Evolutionary conservation across 2,329 filamentous ascomycete genomes (phyloP).

Genomic region (Biscogniauxia mediterranea): DNA sequence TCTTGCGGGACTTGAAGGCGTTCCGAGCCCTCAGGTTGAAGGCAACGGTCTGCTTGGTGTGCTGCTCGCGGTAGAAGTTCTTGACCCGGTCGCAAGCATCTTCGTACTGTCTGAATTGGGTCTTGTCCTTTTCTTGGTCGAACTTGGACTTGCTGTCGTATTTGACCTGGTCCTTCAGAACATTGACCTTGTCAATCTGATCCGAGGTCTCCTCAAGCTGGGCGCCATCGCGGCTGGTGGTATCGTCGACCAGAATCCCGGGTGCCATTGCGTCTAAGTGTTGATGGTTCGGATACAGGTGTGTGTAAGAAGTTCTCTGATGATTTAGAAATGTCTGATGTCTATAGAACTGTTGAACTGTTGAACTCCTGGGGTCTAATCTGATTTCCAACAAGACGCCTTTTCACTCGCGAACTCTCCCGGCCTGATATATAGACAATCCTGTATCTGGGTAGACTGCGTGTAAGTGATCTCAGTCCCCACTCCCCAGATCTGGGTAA

Average conservation of each 20-base stretch:
- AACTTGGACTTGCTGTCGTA: conserved; percentile 59
- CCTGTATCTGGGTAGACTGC: conserved; percentile 8
- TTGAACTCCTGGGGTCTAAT: conserved; percentile 1
- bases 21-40: conserved; percentile 83
- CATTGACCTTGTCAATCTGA: conserved; percentile 55
- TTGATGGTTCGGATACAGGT: neutral
- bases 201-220: conserved; percentile 45
- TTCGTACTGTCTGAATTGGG: conserved; percentile 78
- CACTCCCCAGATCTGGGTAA: conserved; percentile 9
- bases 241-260: conserved; percentile 29
- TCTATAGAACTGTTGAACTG: neutral
- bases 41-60: conserved; percentile 71
- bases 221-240: conserved; percentile 29
- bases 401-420: conserved; percentile 7
- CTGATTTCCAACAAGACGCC: neutral
- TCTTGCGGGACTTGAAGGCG: conserved; percentile 60
- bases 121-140: conserved; percentile 75
- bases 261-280: conserved; percentile 29
- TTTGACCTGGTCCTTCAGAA: conserved; percentile 43
- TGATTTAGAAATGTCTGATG: neutral
- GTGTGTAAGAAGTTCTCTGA: conserved; percentile 1
- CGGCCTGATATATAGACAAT: conserved; percentile 17
- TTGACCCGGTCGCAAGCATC: conserved; percentile 81
- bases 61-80: conserved; percentile 76
- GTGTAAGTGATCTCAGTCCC: conserved; percentile 24